Evolutionary conservation across 176 grass and related monocot genomes (phyloP), one percentile per base, ranked within the genome.

Genomic region (Dendrocalamus sinicus): DNA sequence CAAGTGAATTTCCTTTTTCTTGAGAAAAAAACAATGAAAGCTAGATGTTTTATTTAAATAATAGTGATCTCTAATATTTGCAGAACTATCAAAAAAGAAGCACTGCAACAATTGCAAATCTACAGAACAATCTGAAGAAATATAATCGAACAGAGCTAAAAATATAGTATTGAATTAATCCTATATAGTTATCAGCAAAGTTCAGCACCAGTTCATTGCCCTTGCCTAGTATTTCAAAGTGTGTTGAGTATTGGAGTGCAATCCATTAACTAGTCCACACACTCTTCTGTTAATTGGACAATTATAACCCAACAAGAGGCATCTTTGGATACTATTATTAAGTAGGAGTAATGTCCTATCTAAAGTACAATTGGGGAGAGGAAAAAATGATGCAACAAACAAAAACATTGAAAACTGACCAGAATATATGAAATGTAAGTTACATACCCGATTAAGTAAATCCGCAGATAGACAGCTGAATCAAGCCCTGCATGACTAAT

Each of bases 401-500:
- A 78, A 83, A 37, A 87, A 65, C 19, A 82, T 12, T 76, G 7
- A 53, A 89, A 85, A 14, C 45, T 70, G 40, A 58, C 59, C 39
- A 74, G 2, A 19, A 22, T 54, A 77, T 43, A 63, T 37, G n/a
- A 84, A 77, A 43, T 22, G 80, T 44, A 88, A 61, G 60, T 64
- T 61, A 53, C 59, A 71, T 91, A 96, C 97, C 97, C 97, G 50
- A 88, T 85, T 73, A 99, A 89, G 88, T 99, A 99, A 83, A 99
- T 96, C 86, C 97, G 85, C 52, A 99, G 84, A 95, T 88, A 99
- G 63, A 96, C 94, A 83, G 89, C 97, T 80, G 94, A 99, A 90
- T 99, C 97, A 69, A 99, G 93, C 23, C 97, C 97, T 26, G 97
- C 89, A 90, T 99, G 97, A 45, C 91, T 95, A 77, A 99, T 99